phyloP scores from a whole-genome alignment of 2,329 filamentous ascomycete genomes.

The Fusarium brevicatenulatum region DNA sequence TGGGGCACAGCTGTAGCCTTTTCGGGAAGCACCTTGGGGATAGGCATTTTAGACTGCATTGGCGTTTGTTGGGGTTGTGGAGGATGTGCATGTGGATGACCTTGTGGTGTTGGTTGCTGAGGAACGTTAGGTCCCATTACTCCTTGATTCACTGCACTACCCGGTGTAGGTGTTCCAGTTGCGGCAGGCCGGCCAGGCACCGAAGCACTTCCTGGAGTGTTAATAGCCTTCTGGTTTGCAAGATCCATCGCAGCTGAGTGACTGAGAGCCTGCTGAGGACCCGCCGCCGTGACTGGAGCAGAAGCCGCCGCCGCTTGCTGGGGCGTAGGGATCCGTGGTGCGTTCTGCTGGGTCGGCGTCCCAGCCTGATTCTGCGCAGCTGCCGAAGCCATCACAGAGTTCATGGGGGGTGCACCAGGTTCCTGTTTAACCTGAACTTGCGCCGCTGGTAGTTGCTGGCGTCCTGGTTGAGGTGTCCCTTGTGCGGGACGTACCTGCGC shows the following conservation, averaged over 20 bases:
- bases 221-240: constrained; percentile 56
- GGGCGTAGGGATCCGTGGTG: constrained; percentile 60
- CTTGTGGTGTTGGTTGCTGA: constrained; percentile 48
- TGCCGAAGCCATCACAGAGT: constrained; percentile 56
- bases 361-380: constrained; percentile 53
- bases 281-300: constrained; percentile 51
- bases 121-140: constrained; percentile 48
- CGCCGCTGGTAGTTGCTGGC: constrained; percentile 27
- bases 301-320: constrained; percentile 59
- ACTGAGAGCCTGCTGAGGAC: constrained; percentile 56
- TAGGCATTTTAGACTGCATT: constrained; percentile 75
- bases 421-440: constrained; percentile 49
- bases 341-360: constrained; percentile 62
- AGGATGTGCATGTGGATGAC: constrained; percentile 61
- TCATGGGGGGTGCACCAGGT: constrained; percentile 57
- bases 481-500: constrained; percentile 44
- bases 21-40: constrained; percentile 80
- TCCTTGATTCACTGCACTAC: constrained; percentile 46
- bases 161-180: constrained; percentile 46
- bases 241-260: constrained; percentile 62
- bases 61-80: constrained; percentile 54
- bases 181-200: constrained; percentile 47
- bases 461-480: constrained; percentile 40
- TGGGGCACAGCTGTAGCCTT: constrained; percentile 75
- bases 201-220: constrained; percentile 48